Conservation (phyloP, 257 asterid genomes). For the Rubia yunnanensis region DNA sequence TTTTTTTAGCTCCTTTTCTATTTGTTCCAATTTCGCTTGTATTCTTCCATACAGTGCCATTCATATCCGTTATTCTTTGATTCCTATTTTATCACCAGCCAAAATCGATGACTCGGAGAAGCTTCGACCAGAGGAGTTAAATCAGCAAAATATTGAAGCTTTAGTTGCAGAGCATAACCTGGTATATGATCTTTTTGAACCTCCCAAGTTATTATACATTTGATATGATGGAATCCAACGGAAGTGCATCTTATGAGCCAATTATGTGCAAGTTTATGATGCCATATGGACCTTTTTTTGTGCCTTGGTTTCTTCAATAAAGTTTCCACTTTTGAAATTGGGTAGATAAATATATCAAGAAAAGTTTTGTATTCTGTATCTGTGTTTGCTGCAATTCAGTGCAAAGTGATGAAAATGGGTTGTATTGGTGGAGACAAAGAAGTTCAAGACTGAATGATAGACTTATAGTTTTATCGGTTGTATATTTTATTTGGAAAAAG, state of each 20-base stretch:
- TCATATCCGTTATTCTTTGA: background rate
- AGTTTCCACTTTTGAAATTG: background rate
- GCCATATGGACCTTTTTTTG: background rate
- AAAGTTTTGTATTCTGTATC: slow-evolving; percentile 1
- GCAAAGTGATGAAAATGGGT: background rate
- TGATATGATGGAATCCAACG: background rate
- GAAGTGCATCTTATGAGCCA: background rate
- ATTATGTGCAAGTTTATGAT: background rate
- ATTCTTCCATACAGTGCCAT: background rate
- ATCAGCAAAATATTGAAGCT: slow-evolving; percentile 96
- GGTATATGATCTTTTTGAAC: slow-evolving; percentile 35
- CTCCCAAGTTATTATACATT: slow-evolving; percentile 8
- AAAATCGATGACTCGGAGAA: slow-evolving; percentile 72
- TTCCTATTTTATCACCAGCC: slow-evolving; percentile 16
- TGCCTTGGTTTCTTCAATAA: background rate
- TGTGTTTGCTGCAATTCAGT: background rate
- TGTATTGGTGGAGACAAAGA: background rate
- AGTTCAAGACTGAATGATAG: slow-evolving; percentile 2
- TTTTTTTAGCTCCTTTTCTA: background rate
- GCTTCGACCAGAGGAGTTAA: slow-evolving; percentile 94
- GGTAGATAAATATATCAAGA: background rate
- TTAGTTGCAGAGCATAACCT: slow-evolving; percentile 97
- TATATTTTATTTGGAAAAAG: background rate
- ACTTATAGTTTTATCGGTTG: background rate
- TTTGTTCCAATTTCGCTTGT: background rate